Conservation (phyloP, 768 basidiomycete genomes). For the Boletus subparvulus region DNA sequence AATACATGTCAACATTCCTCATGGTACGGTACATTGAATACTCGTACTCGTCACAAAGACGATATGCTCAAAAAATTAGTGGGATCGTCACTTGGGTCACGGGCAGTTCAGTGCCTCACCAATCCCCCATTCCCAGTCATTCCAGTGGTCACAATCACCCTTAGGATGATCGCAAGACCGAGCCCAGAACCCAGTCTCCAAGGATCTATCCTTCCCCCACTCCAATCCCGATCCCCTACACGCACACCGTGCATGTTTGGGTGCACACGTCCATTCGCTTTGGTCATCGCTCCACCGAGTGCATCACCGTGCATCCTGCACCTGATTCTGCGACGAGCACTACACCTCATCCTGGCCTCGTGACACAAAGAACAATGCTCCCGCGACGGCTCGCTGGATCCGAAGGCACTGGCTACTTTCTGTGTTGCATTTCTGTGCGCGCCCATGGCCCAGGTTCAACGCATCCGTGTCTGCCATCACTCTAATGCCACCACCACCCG, state of each 20-base stretch:
- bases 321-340: conserved; percentile 24
- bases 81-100: conserved; percentile 27
- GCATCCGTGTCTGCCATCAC: conserved; percentile 7
- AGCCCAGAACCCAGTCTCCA: conserved; percentile 40
- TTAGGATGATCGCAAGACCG: conserved; percentile 14
- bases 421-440: conserved; percentile 35
- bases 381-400: conserved; percentile 33
- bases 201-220: conserved; percentile 41
- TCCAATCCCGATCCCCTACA: conserved; percentile 23
- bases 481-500: conserved; percentile 11
- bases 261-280: conserved; percentile 34
- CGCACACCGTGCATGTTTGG: conserved; percentile 24
- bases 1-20: conserved; percentile 26
- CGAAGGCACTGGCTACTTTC: conserved; percentile 15
- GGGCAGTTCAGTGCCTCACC: conserved; percentile 30
- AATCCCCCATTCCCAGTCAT: conserved; percentile 20
- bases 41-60: conserved; percentile 30
- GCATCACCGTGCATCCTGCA: conserved; percentile 23
- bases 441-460: conserved; percentile 30
- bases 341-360: neutral
- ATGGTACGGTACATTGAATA: neutral
- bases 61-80: conserved; percentile 29
- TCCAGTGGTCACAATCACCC: conserved; percentile 19
- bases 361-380: conserved; percentile 1
- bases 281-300: conserved; percentile 38